Percentiles rank a stretch among this genome's conserved stretches.
Evolutionary conservation across 2,329 filamentous ascomycete genomes (phyloP).

Genomic region (Aspergillus candidus): DNA sequence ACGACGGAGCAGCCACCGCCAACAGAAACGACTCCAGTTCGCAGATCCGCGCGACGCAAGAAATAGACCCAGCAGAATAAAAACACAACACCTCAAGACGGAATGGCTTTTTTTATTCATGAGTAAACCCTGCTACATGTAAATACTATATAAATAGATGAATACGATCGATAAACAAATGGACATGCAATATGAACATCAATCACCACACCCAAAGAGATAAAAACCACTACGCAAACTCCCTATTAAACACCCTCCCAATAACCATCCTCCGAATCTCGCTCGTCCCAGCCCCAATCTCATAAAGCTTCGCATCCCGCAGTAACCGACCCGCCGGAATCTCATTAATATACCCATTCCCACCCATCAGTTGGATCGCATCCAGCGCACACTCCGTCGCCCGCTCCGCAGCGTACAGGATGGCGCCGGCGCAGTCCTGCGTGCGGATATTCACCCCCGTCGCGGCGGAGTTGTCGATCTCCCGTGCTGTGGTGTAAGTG

Average conservation of each 20-base stretch:
- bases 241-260: slow-evolving; percentile 82
- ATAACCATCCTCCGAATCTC: slow-evolving; percentile 94
- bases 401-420: slow-evolving; percentile 85
- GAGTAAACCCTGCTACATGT: not conserved
- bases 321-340: slow-evolving; percentile 82
- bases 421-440: slow-evolving; percentile 90
- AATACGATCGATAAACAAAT: too few species aligned
- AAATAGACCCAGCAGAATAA: slow-evolving; percentile 2
- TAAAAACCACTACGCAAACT: slow-evolving; percentile 49
- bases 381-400: slow-evolving; percentile 79
- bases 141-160: too few species aligned
- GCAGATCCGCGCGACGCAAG: slow-evolving; percentile 26
- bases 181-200: not conserved
- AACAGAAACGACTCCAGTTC: slow-evolving; percentile 17
- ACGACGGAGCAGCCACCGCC: slow-evolving; percentile 4
- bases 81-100: too few species aligned
- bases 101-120: too few species aligned
- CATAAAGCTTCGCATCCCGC: slow-evolving; percentile 75
- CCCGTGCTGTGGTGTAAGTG: slow-evolving; percentile 74
- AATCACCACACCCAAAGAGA: not conserved
- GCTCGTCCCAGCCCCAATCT: slow-evolving; percentile 94
- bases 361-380: slow-evolving; percentile 85
- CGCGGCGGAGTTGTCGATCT: slow-evolving; percentile 66
- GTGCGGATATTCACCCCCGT: slow-evolving; percentile 56
- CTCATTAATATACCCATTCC: slow-evolving; percentile 95